Evolutionary conservation across 192 early-diverging fungal genomes (phyloP).

Genomic region (Coemansia sp.): DNA sequence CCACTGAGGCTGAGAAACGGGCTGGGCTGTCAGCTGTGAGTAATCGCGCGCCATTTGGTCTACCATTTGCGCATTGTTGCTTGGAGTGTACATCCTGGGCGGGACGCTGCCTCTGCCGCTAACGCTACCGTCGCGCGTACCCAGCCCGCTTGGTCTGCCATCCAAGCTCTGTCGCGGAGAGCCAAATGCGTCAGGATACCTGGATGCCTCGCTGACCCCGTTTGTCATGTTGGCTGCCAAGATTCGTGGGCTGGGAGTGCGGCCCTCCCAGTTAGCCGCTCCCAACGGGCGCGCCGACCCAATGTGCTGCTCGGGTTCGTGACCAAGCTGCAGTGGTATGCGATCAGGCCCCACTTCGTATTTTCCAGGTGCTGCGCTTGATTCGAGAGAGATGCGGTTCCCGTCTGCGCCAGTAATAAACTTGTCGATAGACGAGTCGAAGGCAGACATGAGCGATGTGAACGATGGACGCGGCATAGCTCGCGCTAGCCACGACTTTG

Average conservation of each 20-base stretch:
- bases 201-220: slow-evolving; percentile 1
- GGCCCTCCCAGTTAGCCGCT: slow-evolving; percentile 7
- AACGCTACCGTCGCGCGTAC: not conserved
- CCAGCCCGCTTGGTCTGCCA: slow-evolving; percentile 12
- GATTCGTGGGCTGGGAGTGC: slow-evolving; percentile 13
- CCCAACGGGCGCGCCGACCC: slow-evolving; percentile 18
- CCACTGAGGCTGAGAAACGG: slow-evolving; percentile 30
- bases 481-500: slow-evolving; percentile 56
- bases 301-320: not conserved
- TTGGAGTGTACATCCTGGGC: slow-evolving; percentile 40
- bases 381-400: slow-evolving; percentile 23
- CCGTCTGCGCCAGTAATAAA: slow-evolving; percentile 62
- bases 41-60: slow-evolving; percentile 1
- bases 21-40: not conserved
- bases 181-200: slow-evolving; percentile 8
- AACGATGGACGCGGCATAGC: slow-evolving; percentile 51
- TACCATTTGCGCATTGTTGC: slow-evolving; percentile 7
- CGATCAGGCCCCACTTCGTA: slow-evolving; percentile 36
- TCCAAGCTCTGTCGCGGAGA: slow-evolving; percentile 35
- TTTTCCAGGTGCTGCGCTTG: slow-evolving; percentile 15
- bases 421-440: slow-evolving; percentile 61
- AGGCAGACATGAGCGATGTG: slow-evolving; percentile 53
- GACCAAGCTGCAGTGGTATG: slow-evolving; percentile 4
- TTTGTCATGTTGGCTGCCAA: not conserved
- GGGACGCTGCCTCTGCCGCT: slow-evolving; percentile 10